These are phyloP conservation scores for Cladophialophora bantiana DNA, from an alignment of 2,329 filamentous ascomycete genomes.

Conservation along the genomic window DNA sequence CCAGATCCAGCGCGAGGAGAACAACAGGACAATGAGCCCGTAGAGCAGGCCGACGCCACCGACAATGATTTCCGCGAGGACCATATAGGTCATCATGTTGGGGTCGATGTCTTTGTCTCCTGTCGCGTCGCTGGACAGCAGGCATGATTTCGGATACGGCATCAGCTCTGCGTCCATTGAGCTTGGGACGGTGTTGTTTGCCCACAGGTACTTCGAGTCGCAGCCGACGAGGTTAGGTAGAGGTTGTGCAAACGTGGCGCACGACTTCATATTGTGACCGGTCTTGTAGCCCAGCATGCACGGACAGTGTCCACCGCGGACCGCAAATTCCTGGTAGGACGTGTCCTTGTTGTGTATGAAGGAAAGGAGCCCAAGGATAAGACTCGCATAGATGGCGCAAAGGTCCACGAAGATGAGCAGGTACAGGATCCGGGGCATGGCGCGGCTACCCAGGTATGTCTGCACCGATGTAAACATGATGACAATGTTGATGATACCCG, in stretches of 20 bases:
- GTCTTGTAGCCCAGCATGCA: conserved; percentile 28
- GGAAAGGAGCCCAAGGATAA: conserved; percentile 22
- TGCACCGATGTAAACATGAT: conserved; percentile 31
- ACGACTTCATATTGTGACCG: conserved; percentile 22
- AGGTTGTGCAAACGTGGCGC: conserved; percentile 2
- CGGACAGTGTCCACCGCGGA: conserved; percentile 22
- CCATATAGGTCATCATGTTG: conserved; percentile 30
- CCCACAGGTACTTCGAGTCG: conserved; percentile 17
- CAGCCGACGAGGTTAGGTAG: conserved; percentile 15
- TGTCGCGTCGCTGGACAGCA: conserved; percentile 17
- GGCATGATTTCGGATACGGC: conserved; percentile 24
- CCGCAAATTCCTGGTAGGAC: conserved; percentile 23
- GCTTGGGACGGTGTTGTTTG: conserved; percentile 17
- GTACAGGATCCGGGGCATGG: conserved; percentile 29
- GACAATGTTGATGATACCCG: conserved; percentile 26
- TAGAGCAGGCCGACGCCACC: conserved; percentile 55
- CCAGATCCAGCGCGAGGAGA: conserved; percentile 26
- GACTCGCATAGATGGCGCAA: conserved; percentile 19
- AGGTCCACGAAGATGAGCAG: conserved; percentile 28
- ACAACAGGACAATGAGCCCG: conserved; percentile 25
- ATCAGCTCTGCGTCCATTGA: conserved; percentile 3
- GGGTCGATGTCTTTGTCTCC: conserved; percentile 23
- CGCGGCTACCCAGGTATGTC: conserved; percentile 28
- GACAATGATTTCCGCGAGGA: conserved; percentile 54
- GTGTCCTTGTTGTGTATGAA: conserved; percentile 26